These are phyloP conservation scores for Pugionium dolabratum DNA, from an alignment of 345 rosid species.

Conservation along the genomic window DNA sequence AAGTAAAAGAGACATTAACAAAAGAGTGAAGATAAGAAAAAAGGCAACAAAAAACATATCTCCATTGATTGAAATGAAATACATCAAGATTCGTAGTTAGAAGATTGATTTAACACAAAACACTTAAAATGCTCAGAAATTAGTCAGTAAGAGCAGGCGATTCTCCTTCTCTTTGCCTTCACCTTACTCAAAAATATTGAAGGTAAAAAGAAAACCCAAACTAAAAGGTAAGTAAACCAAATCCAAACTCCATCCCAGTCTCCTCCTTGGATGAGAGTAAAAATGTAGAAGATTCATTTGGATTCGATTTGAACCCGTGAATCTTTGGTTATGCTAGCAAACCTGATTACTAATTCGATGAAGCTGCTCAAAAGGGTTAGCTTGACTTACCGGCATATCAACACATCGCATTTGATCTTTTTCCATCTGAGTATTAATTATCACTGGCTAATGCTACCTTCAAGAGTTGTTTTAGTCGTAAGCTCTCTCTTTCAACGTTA, in stretches of 20 bases:
- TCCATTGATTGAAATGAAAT: too few species aligned
- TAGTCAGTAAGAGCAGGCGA: too few species aligned
- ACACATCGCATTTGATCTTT: slow-evolving; percentile 36
- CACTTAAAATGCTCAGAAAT: too few species aligned
- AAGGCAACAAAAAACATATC: too few species aligned
- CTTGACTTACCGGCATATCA: slow-evolving; percentile 35
- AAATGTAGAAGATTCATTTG: slow-evolving; percentile 25
- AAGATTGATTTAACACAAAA: too few species aligned
- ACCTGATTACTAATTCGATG: slow-evolving; percentile 32
- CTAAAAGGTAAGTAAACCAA: slow-evolving; percentile 24
- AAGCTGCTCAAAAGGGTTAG: slow-evolving; percentile 37
- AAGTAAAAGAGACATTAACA: too few species aligned
- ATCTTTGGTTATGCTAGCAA: slow-evolving; percentile 33
- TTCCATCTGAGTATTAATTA: slow-evolving; percentile 11
- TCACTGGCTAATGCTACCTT: slow-evolving; percentile 30
- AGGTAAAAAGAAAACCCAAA: slow-evolving; percentile 38
- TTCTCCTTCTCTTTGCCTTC: too few species aligned
- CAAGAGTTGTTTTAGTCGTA: slow-evolving; percentile 22
- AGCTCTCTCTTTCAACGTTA: slow-evolving; percentile 28
- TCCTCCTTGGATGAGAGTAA: slow-evolving; percentile 13
- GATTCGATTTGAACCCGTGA: slow-evolving; percentile 31
- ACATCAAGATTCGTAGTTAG: too few species aligned
- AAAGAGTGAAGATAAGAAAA: too few species aligned
- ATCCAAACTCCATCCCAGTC: slow-evolving; percentile 34
- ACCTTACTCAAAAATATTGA: slow-evolving; percentile 41